Evolutionary conservation across 805 yeast species (phyloP).

Genomic region (Brettanomyces sp.): DNA sequence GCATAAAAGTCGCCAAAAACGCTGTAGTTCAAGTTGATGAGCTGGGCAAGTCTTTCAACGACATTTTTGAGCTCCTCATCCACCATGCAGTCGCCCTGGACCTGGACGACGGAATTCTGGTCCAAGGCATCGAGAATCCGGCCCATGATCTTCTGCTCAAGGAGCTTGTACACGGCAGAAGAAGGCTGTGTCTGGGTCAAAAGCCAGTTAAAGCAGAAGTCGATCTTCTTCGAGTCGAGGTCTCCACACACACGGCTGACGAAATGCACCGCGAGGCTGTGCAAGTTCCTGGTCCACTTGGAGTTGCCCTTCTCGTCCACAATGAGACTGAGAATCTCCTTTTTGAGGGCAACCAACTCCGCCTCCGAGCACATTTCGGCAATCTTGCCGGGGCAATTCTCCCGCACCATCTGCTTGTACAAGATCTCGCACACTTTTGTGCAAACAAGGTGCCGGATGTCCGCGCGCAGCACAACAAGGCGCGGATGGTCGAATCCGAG

Average conservation of each 20-base stretch:
- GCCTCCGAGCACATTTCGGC: not conserved
- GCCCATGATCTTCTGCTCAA: conserved; percentile 50
- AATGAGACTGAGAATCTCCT: conserved; percentile 67
- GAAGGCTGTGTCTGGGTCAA: conserved; percentile 79
- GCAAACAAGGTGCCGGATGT: conserved; percentile 77
- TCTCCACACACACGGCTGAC: conserved; percentile 28
- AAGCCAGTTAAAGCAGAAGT: conserved; percentile 70
- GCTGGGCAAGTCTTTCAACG: conserved; percentile 51
- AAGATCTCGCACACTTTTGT: conserved; percentile 63
- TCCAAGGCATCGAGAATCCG: conserved; percentile 4
- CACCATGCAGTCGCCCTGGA: conserved; percentile 20
- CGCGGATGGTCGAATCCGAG: conserved; percentile 80
- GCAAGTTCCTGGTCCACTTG: conserved; percentile 82
- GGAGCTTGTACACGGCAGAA: conserved; percentile 63
- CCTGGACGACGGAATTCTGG: conserved; percentile 2
- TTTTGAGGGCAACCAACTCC: conserved; percentile 42
- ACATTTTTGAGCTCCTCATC: conserved; percentile 49
- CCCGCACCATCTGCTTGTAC: conserved; percentile 55
- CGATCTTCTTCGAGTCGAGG: conserved; percentile 34
- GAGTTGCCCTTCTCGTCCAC: conserved; percentile 80
- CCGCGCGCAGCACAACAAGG: conserved; percentile 69
- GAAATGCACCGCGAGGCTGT: conserved; percentile 61
- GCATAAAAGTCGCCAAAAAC: conserved; percentile 68
- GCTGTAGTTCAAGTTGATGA: conserved; percentile 72
- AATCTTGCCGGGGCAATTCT: conserved; percentile 8